Conservation (phyloP, 108 stramenopile species). For the Cyclotella baltica region DNA sequence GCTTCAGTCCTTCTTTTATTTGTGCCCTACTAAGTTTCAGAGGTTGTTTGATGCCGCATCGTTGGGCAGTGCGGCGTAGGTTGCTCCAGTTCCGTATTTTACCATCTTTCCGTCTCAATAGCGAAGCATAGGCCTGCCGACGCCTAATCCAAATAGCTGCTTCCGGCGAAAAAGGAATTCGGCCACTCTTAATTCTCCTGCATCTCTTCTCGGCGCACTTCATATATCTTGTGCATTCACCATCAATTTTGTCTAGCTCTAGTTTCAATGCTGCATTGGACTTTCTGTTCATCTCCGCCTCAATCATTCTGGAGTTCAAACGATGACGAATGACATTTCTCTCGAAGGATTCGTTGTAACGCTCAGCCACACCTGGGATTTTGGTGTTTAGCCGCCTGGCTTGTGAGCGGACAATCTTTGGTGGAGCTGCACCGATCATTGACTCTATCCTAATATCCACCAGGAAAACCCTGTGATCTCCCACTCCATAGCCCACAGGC, state of each 20-base stretch:
- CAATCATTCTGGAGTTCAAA: background rate
- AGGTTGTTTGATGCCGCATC: background rate
- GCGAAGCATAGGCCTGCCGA: background rate
- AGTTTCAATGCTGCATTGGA: background rate
- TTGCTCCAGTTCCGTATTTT: conserved; percentile 10
- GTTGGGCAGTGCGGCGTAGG: background rate
- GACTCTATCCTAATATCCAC: conserved; percentile 7
- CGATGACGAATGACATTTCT: background rate
- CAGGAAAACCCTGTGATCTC: conserved; percentile 12
- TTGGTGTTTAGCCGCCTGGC: conserved; percentile 20
- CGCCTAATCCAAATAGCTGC: conserved; percentile 17
- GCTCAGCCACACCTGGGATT: background rate
- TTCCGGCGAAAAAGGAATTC: conserved; percentile 33
- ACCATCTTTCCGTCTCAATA: background rate
- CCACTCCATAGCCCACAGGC: conserved; percentile 23
- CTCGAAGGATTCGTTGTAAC: conserved; percentile 15
- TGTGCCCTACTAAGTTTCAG: background rate
- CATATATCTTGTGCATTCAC: background rate
- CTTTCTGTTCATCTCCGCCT: background rate
- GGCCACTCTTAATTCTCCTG: conserved; percentile 9
- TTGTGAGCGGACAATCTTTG: background rate
- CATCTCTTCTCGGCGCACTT: conserved; percentile 34
- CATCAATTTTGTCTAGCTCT: conserved; percentile 1
- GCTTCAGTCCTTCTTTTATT: background rate
- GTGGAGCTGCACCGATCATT: conserved; percentile 10